Conservation (phyloP, 306 rosid genomes). For the Coriaria nepalensis region DNA sequence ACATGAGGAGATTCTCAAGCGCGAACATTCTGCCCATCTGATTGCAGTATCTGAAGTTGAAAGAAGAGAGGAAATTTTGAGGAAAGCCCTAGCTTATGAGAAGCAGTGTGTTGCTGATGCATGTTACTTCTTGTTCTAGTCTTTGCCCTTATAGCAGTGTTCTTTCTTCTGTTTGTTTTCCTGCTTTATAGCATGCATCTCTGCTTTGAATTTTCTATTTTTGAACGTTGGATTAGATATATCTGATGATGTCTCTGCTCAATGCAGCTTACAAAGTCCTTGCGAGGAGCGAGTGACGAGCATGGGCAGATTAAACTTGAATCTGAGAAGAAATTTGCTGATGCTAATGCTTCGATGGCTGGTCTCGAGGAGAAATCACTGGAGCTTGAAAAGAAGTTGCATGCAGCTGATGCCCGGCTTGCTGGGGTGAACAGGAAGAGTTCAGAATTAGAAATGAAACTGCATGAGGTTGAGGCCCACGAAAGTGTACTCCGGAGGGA, state of each 20-base stretch:
- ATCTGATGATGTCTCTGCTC: constrained; percentile 5
- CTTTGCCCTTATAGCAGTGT: constrained; percentile 5
- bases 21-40: constrained; percentile 64
- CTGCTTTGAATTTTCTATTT: constrained; percentile 2
- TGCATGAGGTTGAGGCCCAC: constrained; percentile 62
- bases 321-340: constrained; percentile 51
- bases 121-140: constrained; percentile 18
- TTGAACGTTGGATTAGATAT: constrained; percentile 11
- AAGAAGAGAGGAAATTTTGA: constrained; percentile 59
- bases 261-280: constrained; percentile 67
- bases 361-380: constrained; percentile 68
- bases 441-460: constrained; percentile 56
- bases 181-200: not conserved
- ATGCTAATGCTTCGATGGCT: constrained; percentile 46
- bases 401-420: constrained; percentile 72
- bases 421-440: constrained; percentile 58
- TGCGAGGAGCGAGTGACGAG: constrained; percentile 47
- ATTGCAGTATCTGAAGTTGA: constrained; percentile 61
- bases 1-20: constrained; percentile 68
- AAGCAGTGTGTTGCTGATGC: constrained; percentile 66
- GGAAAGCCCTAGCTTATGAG: constrained; percentile 46
- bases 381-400: constrained; percentile 42
- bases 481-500: constrained; percentile 61
- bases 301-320: constrained; percentile 31
- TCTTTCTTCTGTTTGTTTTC: not conserved